Evolutionary conservation across 1,284 basidiomycete species (phyloP).

Genomic region (Coniophora puteana): DNA sequence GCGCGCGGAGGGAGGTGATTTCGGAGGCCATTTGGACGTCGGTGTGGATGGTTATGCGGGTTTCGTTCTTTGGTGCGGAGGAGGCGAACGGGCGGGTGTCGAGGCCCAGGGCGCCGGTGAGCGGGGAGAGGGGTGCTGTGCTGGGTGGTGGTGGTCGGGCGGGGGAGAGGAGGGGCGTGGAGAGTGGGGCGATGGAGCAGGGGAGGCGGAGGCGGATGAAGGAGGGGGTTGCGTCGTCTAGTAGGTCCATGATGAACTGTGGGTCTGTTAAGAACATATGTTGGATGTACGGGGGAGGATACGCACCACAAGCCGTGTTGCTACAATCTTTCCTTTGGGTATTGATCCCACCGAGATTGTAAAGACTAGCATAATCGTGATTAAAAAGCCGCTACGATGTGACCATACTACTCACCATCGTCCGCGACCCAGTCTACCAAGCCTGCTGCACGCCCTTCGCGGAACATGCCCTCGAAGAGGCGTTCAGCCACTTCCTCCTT

Average conservation of each 20-base stretch:
- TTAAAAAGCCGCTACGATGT: too few relatives aligned
- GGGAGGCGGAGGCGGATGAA: conserved; percentile 51
- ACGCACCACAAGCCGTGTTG: conserved; percentile 40
- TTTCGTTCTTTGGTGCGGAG: conserved; percentile 22
- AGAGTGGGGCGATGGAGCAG: conserved; percentile 44
- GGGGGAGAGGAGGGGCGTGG: too few relatives aligned
- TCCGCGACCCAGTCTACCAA: conserved; percentile 47
- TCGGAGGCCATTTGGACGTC: conserved; percentile 49
- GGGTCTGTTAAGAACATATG: neutral
- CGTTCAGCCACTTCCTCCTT: conserved; percentile 38
- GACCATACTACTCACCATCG: conserved; percentile 41
- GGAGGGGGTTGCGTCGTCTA: conserved; percentile 42
- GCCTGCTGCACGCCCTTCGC: conserved; percentile 38
- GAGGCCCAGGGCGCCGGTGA: too few relatives aligned
- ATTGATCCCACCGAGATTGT: conserved; percentile 54
- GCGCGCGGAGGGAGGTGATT: too few relatives aligned
- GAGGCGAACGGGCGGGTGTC: conserved; percentile 28
- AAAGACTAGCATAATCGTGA: conserved; percentile 43
- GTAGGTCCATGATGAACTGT: conserved; percentile 36
- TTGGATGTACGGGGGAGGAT: neutral
- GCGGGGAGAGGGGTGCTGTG: too few relatives aligned
- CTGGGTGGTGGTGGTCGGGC: too few relatives aligned
- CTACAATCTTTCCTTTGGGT: conserved; percentile 35
- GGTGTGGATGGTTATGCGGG: conserved; percentile 35
- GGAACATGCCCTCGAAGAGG: conserved; percentile 39